Conservation (phyloP, 768 basidiomycete species). For the Nevesoporus exiguus region DNA sequence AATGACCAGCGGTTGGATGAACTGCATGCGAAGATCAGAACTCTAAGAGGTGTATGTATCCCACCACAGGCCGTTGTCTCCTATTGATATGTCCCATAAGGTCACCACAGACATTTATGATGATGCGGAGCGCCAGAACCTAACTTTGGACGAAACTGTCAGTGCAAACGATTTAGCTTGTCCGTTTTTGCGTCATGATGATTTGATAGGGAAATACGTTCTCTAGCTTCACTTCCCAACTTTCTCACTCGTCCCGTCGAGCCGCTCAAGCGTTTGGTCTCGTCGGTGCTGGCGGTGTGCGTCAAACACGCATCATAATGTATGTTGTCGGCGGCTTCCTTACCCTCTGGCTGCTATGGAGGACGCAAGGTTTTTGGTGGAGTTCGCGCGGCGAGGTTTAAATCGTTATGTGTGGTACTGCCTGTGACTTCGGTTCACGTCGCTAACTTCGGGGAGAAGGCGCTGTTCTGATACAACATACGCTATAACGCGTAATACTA, state of each 20-base stretch:
- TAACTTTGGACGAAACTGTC: slow-evolving; percentile 74
- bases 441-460: neutral
- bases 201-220: slow-evolving; percentile 58
- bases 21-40: slow-evolving; percentile 80
- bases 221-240: slow-evolving; percentile 55
- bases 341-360: slow-evolving; percentile 53
- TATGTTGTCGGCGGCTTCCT: slow-evolving; percentile 56
- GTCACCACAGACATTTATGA: slow-evolving; percentile 86
- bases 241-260: slow-evolving; percentile 65
- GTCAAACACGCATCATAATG: slow-evolving; percentile 65
- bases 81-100: slow-evolving; percentile 34
- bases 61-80: neutral
- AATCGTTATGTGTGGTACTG: slow-evolving; percentile 14
- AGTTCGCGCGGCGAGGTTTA: slow-evolving; percentile 17
- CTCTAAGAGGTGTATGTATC: slow-evolving; percentile 66
- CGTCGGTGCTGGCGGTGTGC: slow-evolving; percentile 54
- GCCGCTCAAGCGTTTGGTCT: slow-evolving; percentile 75
- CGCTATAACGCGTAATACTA: slow-evolving; percentile 4
- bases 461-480: neutral
- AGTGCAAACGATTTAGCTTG: slow-evolving; percentile 22
- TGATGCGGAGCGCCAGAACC: slow-evolving; percentile 81
- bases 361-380: slow-evolving; percentile 50
- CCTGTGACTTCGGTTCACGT: neutral
- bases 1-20: slow-evolving; percentile 84
- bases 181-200: neutral